Percentiles rank a stretch among this genome's conserved stretches.
These are phyloP conservation scores for Globisporangium nagaii DNA, from an alignment of 352 stramenopile genomes.

Conservation along the genomic window DNA sequence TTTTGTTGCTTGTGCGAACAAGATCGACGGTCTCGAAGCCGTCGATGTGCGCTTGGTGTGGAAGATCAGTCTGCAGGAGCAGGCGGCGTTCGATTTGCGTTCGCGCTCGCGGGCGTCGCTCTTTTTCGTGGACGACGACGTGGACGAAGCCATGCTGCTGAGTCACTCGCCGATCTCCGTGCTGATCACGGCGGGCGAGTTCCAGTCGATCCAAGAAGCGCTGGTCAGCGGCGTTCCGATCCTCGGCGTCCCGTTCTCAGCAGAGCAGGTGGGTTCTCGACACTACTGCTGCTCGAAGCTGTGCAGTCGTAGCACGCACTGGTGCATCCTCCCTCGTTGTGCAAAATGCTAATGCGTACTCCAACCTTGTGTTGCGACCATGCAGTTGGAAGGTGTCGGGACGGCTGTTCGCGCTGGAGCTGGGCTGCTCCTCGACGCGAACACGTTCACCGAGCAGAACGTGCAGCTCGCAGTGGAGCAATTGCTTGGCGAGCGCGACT, in stretches of 20 bases:
- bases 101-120: constrained; percentile 36
- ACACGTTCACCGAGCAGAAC: constrained; percentile 26
- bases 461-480: constrained; percentile 26
- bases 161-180: constrained; percentile 26
- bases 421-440: constrained; percentile 30
- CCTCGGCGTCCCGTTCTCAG: constrained; percentile 63
- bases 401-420: constrained; percentile 48
- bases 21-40: constrained; percentile 57
- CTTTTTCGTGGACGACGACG: constrained; percentile 42
- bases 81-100: constrained; percentile 51
- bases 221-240: constrained; percentile 56
- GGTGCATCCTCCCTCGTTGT: too few species aligned
- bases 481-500: constrained; percentile 37
- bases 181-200: constrained; percentile 58
- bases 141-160: constrained; percentile 44
- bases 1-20: not conserved
- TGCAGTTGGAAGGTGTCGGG: constrained; percentile 59
- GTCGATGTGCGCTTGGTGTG: constrained; percentile 49
- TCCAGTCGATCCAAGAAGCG: constrained; percentile 54
- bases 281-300: too few species aligned
- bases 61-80: constrained; percentile 51
- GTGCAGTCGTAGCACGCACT: too few species aligned
- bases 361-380: not conserved
- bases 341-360: too few species aligned
- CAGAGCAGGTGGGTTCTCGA: constrained; percentile 46